A percentile compares a stretch with the other conserved stretches of the same genome.
These are phyloP conservation scores for Saitozyma podzolica DNA, from an alignment of 768 basidiomycete species.

Conservation along the genomic window DNA sequence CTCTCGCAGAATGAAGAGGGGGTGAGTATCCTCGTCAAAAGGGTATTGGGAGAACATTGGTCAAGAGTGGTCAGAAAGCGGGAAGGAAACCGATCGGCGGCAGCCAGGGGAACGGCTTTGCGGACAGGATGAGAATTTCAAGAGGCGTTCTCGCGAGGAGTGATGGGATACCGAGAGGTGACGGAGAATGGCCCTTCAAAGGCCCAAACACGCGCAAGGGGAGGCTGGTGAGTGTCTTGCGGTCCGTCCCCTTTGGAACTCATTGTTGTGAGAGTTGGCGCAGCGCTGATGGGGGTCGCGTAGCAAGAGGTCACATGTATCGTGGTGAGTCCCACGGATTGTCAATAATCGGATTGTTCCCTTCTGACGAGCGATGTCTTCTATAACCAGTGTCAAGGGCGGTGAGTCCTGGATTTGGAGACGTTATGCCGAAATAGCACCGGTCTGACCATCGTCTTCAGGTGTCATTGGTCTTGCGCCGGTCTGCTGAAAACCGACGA, in stretches of 20 bases:
- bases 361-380: neutral
- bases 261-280: neutral
- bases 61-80: neutral
- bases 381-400: neutral
- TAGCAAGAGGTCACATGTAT: too few relatives aligned
- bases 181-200: neutral
- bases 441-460: neutral
- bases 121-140: neutral
- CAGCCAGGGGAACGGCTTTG: neutral
- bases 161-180: neutral
- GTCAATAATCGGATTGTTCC: neutral
- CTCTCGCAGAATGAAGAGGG: neutral
- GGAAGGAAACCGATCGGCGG: neutral
- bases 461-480: slow-evolving; percentile 3
- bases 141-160: neutral
- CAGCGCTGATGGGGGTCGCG: neutral
- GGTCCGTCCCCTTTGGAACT: neutral
- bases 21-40: neutral
- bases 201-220: neutral
- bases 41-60: neutral
- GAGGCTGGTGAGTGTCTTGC: neutral
- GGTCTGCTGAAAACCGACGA: neutral
- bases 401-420: neutral
- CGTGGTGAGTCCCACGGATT: neutral
- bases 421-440: neutral